Evolutionary conservation across 768 basidiomycete species (phyloP), one percentile per base, ranked within the genome.

Genomic region (Mycena floridula): DNA sequence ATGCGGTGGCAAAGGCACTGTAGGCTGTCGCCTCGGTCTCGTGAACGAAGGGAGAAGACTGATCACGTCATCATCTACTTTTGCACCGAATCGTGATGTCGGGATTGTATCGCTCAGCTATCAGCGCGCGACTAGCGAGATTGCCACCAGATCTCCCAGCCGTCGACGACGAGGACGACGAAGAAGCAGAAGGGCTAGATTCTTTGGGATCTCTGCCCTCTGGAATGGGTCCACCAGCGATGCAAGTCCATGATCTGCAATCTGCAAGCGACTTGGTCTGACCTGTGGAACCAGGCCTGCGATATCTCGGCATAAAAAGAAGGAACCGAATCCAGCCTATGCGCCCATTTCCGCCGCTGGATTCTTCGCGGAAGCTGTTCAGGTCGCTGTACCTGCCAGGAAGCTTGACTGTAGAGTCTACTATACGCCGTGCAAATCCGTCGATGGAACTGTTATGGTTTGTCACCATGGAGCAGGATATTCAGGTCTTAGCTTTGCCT

Each of bases 391-490:
- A 15, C 71, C 80, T 4, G 57, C 67, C 11, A 69, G 81, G 6
- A 68, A 68, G 16, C 76, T 90, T 4, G 81, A 85, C 39, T 77
- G 81, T 53, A 74, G 94, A 24, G 84, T 81, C 8, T 96, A 97
- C 63, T 88, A 94, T 59, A 86, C 89, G 0, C 76, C 85, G 1
- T 80, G 92, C 2, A 61, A 65, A 24, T 51, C 65, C 16, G 36
- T 21, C 7, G 67, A 71, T 42, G 74, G 71, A 26, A 82, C 85
- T 0, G 79, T 95, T 3, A 77, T 98, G 59, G 74, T 97, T 5
- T 94, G 89, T 64, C 93, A 96, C 55, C 95, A 99, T 54, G 96
- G 96, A 1, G 95, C 91, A 0, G 96, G 96, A 12, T 91, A 91
- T 58, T 84, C 85, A 0, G 96, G 81, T 0, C 68, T 97, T 49